A percentile compares a stretch with the other conserved stretches of the same genome.
These are phyloP conservation scores for Ganoderma resinaceum DNA, from an alignment of 1,284 basidiomycete species.

Conservation along the genomic window DNA sequence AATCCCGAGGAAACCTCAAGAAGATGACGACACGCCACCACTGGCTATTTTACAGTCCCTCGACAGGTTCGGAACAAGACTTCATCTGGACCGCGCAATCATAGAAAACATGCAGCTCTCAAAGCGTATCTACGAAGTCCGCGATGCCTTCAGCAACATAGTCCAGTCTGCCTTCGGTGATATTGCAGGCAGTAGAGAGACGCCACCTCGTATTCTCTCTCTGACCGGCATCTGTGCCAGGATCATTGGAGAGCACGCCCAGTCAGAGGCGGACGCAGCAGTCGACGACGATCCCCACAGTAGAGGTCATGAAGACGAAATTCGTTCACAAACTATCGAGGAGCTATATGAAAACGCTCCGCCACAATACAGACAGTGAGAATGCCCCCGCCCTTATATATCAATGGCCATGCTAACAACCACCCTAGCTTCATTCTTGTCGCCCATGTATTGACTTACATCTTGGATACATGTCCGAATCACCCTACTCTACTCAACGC, in stretches of 20 bases:
- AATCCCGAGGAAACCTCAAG: not conserved
- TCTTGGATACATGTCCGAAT: conserved; percentile 51
- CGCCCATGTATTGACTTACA: conserved; percentile 57
- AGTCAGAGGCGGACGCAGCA: conserved; percentile 40
- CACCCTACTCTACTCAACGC: conserved; percentile 53
- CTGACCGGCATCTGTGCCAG: conserved; percentile 57
- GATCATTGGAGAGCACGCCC: conserved; percentile 54
- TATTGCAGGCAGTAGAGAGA: not conserved
- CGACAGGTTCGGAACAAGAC: conserved; percentile 41
- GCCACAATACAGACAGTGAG: conserved; percentile 54
- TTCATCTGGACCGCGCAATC: conserved; percentile 45
- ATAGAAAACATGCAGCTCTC: conserved; percentile 51
- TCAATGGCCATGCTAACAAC: not conserved
- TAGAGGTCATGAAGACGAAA: conserved; percentile 35
- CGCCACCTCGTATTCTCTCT: conserved; percentile 27
- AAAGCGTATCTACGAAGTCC: conserved; percentile 55
- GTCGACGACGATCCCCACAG: conserved; percentile 38
- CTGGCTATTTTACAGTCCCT: conserved; percentile 50
- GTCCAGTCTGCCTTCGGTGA: conserved; percentile 42
- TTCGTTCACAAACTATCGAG: conserved; percentile 44
- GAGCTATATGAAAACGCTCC: conserved; percentile 59
- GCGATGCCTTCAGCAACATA: conserved; percentile 60
- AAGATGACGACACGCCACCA: conserved; percentile 40
- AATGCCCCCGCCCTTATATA: not conserved
- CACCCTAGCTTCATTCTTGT: conserved; percentile 50